phyloP scores from a whole-genome alignment of 2,329 filamentous ascomycete species.

The Cryphonectria carpinicola region DNA sequence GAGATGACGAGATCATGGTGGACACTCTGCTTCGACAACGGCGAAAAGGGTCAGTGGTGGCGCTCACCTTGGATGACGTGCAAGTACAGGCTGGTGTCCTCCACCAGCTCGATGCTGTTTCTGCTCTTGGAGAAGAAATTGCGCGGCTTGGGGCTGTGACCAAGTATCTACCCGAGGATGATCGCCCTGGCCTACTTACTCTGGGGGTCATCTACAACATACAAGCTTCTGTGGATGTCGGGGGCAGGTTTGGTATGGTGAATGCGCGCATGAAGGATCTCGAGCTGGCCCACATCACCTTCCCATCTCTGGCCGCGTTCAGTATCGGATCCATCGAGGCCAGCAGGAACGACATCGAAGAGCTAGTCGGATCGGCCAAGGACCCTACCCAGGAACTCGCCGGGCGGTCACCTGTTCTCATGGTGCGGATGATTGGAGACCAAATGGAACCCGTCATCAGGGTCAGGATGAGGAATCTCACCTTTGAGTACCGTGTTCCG shows the following conservation, averaged over 20 bases:
- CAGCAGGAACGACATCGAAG: constrained; percentile 68
- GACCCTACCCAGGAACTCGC: constrained; percentile 35
- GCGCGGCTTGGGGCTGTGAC: constrained; percentile 82
- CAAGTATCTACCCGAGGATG: constrained; percentile 95
- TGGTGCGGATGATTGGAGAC: constrained; percentile 88
- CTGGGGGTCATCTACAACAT: constrained; percentile 69
- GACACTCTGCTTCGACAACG: constrained; percentile 88
- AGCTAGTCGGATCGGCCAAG: constrained; percentile 65
- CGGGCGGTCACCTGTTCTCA: constrained; percentile 62
- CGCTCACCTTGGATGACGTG: constrained; percentile 67
- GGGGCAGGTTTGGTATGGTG: constrained; percentile 69
- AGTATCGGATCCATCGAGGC: constrained; percentile 68
- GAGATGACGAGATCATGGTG: constrained; percentile 91
- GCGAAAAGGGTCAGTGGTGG: constrained; percentile 81
- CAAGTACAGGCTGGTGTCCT: constrained; percentile 66
- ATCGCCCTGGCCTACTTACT: constrained; percentile 84
- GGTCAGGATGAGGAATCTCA: constrained; percentile 81
- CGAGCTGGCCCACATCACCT: constrained; percentile 79
- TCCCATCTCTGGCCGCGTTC: constrained; percentile 82
- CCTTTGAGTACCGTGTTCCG: constrained; percentile 86
- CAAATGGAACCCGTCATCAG: constrained; percentile 92
- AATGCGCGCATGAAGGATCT: constrained; percentile 62
- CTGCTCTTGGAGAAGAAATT: constrained; percentile 76
- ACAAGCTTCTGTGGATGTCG: constrained; percentile 65
- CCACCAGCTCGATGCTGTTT: constrained; percentile 68